Percentiles rank a stretch among this genome's conserved stretches.
phyloP scores from a whole-genome alignment of 129 eudicot species.

The Artemisia argyi region DNA sequence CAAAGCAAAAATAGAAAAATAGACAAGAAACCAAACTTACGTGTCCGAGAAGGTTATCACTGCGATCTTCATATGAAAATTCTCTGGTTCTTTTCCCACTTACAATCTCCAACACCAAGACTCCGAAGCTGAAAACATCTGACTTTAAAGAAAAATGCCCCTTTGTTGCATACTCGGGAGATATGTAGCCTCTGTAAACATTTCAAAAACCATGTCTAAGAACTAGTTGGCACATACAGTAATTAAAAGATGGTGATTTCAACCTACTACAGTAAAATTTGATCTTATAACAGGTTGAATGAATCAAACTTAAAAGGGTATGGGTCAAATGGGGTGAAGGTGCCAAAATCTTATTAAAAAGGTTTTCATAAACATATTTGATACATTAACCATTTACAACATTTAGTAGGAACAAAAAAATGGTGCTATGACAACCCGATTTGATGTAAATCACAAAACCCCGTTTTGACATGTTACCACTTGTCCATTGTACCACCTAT shows the following conservation, averaged over 20 bases:
- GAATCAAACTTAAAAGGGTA: too few species aligned
- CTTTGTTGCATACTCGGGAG: slow-evolving; percentile 39
- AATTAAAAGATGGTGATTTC: too few species aligned
- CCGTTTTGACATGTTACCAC: too few species aligned
- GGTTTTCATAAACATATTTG: not conserved
- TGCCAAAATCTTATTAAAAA: too few species aligned
- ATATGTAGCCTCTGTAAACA: slow-evolving; percentile 28
- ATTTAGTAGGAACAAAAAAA: not conserved
- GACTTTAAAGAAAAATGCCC: slow-evolving; percentile 33
- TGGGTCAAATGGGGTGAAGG: too few species aligned
- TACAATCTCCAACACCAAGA: slow-evolving; percentile 32
- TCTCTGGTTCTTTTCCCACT: not conserved
- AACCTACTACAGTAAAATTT: too few species aligned
- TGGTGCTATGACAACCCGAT: too few species aligned
- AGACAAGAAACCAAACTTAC: not conserved
- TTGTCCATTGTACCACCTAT: too few species aligned
- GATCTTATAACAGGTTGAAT: too few species aligned
- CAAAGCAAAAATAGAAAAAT: too few species aligned
- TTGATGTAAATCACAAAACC: too few species aligned
- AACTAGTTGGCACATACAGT: too few species aligned
- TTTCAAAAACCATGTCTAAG: not conserved
- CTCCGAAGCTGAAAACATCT: slow-evolving; percentile 41
- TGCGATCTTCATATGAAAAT: not conserved
- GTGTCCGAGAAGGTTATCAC: not conserved
- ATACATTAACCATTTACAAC: not conserved